Conservation (phyloP, 306 rosid species). For the Inga leiocalycina region DNA sequence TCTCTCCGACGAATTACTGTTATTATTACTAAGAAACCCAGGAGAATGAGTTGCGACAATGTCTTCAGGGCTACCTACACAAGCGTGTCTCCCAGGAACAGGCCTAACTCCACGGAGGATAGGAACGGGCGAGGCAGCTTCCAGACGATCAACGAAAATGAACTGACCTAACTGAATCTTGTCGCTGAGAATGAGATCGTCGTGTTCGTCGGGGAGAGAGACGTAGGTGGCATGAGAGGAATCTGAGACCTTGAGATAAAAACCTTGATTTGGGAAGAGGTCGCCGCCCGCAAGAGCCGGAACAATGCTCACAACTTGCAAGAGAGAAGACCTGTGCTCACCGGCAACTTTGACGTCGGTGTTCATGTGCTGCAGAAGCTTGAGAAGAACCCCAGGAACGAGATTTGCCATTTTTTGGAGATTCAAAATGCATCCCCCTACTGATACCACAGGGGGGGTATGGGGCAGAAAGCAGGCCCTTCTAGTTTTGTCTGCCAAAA, state of each 20-base stretch:
- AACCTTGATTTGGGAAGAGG: slow-evolving; percentile 84
- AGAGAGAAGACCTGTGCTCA: slow-evolving; percentile 86
- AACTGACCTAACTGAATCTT: slow-evolving; percentile 97
- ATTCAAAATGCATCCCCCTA: slow-evolving; percentile 66
- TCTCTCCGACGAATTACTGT: slow-evolving; percentile 47
- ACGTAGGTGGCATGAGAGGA: slow-evolving; percentile 96
- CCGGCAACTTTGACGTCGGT: slow-evolving; percentile 89
- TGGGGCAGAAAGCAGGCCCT: slow-evolving; percentile 16
- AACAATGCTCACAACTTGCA: slow-evolving; percentile 95
- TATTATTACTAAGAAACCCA: slow-evolving; percentile 59
- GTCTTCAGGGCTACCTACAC: slow-evolving; percentile 94
- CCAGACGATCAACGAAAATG: slow-evolving; percentile 85
- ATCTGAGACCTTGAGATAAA: slow-evolving; percentile 95
- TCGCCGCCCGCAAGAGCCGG: slow-evolving; percentile 95
- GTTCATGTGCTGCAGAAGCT: slow-evolving; percentile 95
- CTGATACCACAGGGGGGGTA: slow-evolving; percentile 33
- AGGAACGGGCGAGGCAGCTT: slow-evolving; percentile 90
- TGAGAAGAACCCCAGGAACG: slow-evolving; percentile 96
- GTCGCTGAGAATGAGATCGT: slow-evolving; percentile 95
- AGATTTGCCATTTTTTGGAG: slow-evolving; percentile 85
- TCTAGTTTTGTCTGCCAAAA: neutral
- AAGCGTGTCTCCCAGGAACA: slow-evolving; percentile 89
- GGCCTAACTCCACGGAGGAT: slow-evolving; percentile 91
- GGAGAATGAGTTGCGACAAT: slow-evolving; percentile 84
- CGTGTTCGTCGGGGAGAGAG: slow-evolving; percentile 90